These are phyloP conservation scores for Diplodia mutila DNA, from an alignment of 2,329 filamentous ascomycete species.

Conservation along the genomic window DNA sequence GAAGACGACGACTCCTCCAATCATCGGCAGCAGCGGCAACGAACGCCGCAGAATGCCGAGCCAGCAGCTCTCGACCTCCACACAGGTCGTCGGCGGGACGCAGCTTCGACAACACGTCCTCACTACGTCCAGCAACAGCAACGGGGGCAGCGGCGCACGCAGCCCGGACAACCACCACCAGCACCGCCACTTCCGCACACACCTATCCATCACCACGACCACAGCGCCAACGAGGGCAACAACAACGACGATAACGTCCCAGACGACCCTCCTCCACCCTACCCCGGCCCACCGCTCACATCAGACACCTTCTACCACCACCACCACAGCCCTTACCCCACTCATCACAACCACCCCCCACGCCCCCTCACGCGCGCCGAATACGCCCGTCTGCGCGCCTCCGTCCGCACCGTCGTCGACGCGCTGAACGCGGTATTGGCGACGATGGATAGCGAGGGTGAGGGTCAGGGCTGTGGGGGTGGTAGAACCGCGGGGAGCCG, in stretches of 20 bases:
- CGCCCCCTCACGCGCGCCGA: not conserved
- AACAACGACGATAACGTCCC: not conserved
- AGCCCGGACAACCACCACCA: not conserved
- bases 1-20: not conserved
- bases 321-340: no score
- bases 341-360: not conserved
- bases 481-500: not conserved
- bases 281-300: not conserved
- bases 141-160: not conserved
- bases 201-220: not conserved
- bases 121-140: not conserved
- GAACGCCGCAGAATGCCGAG: not conserved
- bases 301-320: not conserved
- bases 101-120: not conserved
- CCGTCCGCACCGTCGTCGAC: not conserved
- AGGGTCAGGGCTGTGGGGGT: no score
- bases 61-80: not conserved
- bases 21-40: not conserved
- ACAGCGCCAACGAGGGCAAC: not conserved
- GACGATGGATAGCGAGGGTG: not conserved
- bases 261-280: constrained; percentile 1
- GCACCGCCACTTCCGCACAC: not conserved
- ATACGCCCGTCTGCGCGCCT: not conserved
- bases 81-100: not conserved
- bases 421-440: not conserved